Percentiles rank a stretch among this genome's conserved stretches.
These are phyloP conservation scores for Penicillium sp. DNA, from an alignment of 2,329 filamentous ascomycete genomes.

Conservation along the genomic window DNA sequence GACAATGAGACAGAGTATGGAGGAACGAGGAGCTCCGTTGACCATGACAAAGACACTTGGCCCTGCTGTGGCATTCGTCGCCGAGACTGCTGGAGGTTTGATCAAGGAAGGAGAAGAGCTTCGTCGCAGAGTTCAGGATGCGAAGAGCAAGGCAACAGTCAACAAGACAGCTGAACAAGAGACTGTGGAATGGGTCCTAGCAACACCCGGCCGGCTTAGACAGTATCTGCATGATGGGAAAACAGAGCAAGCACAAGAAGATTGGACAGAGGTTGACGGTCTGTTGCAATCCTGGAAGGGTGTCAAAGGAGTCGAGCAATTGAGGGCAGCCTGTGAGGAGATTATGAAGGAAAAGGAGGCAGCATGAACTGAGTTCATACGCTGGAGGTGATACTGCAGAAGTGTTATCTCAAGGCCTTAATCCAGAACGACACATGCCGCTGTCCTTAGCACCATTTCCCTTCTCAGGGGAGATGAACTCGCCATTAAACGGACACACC, in stretches of 20 bases:
- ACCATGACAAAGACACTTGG: slow-evolving; percentile 43
- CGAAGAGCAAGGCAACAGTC: slow-evolving; percentile 17
- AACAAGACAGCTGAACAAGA: slow-evolving; percentile 32
- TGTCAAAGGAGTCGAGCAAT: slow-evolving; percentile 40
- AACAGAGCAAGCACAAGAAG: slow-evolving; percentile 35
- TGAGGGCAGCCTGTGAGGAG: slow-evolving; percentile 37
- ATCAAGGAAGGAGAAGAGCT: slow-evolving; percentile 39
- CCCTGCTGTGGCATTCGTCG: slow-evolving; percentile 41
- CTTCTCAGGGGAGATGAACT: not conserved
- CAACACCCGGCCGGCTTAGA: slow-evolving; percentile 36
- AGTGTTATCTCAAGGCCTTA: not conserved
- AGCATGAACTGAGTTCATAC: not conserved
- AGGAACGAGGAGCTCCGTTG: slow-evolving; percentile 42
- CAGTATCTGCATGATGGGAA: slow-evolving; percentile 35
- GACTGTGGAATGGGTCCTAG: slow-evolving; percentile 45
- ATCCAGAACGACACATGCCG: not conserved
- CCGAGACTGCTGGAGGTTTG: slow-evolving; percentile 39
- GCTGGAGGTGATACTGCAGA: not conserved
- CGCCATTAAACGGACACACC: not conserved
- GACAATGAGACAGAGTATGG: slow-evolving; percentile 54
- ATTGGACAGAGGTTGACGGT: slow-evolving; percentile 40
- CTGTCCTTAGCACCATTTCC: not conserved
- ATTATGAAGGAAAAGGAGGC: slow-evolving; percentile 28
- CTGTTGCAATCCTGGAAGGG: slow-evolving; percentile 41
- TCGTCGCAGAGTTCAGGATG: slow-evolving; percentile 25